Evolutionary conservation across 1,284 basidiomycete species (phyloP), one percentile per base, ranked within the genome.

Genomic region (Irpex lacteus): DNA sequence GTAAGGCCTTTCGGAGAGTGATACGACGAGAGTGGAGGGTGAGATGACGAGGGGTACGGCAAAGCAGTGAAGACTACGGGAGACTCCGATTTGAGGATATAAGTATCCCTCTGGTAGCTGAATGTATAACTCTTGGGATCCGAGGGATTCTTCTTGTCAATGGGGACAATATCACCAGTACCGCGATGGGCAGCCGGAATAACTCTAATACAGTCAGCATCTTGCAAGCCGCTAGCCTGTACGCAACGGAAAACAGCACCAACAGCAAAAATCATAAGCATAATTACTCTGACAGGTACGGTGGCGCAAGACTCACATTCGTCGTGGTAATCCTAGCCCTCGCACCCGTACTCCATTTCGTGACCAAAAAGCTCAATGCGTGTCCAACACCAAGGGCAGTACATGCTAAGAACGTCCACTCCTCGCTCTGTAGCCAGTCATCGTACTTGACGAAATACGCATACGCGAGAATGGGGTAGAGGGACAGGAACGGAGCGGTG

Each of bases 81-180:
- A 0, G 83, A 82, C 21, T 80, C 69, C 18, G 84, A 81, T 53
- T 86, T 81, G 57, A 92, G 87, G 62, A 94, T 86, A 75, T 98
- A 99, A 59, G 94, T 96, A 79, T 99, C 97, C 62, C 93, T 90
- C 77, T 99, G 96, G 77, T 98, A 99, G 75, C 85, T 91, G 83
- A 99, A 98, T 15, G 91, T 93, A 75, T 92, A 93, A 1, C 89
- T 87, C 60, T 82, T 80, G 26, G 77, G 78, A 69, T 87, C 85
- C 61, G 77, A 75, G 7, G 81, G 78, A 63, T 82, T 77, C 70
- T 88, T 89, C 78, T 89, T 88, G 66, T 85, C 75, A 5, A 99
- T 79, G 1, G 84, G 80, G 0, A 98, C 94, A 61, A 99, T 95
- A 68, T 97, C 96, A 32, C 95, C 96, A 69, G 91, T 88, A 21